phyloP scores from a whole-genome alignment of 1,284 basidiomycete species.

The Inonotus hispidus region DNA sequence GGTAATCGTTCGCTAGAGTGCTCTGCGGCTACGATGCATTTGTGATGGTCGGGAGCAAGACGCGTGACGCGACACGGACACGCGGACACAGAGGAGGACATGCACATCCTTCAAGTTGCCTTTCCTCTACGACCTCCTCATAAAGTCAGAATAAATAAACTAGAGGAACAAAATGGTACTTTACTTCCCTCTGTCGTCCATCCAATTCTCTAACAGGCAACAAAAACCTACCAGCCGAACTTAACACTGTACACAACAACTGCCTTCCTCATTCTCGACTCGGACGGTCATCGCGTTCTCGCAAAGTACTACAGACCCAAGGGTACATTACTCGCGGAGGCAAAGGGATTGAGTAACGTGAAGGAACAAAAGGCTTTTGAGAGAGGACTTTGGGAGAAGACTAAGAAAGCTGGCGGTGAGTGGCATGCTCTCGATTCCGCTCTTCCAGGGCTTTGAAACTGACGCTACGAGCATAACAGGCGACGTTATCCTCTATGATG shows the following conservation, averaged over 20 bases:
- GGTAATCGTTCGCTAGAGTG: not conserved
- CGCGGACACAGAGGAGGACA: not conserved
- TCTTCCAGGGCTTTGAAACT: not conserved
- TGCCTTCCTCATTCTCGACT: conserved; percentile 89
- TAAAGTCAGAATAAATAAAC: too few relatives aligned
- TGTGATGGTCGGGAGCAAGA: not conserved
- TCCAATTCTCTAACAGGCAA: not conserved
- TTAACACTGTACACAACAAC: conserved; percentile 82
- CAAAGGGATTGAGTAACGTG: conserved; percentile 62
- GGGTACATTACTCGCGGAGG: conserved; percentile 54
- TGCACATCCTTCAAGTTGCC: too few relatives aligned
- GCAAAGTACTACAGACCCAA: conserved; percentile 93
- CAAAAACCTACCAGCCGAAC: conserved; percentile 45
- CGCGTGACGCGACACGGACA: not conserved
- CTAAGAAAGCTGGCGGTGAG: conserved; percentile 84
- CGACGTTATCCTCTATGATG: conserved; percentile 92
- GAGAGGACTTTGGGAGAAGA: conserved; percentile 94
- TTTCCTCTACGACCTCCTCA: too few relatives aligned
- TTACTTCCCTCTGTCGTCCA: too few relatives aligned
- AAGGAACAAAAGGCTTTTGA: conserved; percentile 97
- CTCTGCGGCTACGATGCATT: not conserved
- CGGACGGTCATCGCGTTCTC: conserved; percentile 89
- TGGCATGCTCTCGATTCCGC: conserved; percentile 18
- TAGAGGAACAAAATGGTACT: too few relatives aligned
- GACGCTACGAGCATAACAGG: conserved; percentile 40